Percentiles rank a stretch among this genome's conserved stretches.
Evolutionary conservation across 805 yeast species (phyloP).

Genomic region (Hagleromyces aurorensis): DNA sequence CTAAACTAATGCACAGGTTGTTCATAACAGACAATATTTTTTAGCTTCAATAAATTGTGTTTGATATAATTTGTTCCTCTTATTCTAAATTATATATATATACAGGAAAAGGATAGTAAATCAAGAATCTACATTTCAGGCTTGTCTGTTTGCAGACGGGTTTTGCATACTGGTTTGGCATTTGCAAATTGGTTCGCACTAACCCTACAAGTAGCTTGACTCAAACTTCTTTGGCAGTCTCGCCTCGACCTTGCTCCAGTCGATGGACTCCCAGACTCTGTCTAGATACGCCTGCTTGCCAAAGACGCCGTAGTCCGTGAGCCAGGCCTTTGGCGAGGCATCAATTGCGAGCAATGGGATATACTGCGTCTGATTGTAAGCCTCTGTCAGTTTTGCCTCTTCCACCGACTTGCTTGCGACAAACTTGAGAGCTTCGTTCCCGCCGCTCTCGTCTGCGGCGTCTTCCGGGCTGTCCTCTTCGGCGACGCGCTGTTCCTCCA

Average conservation of each 20-base stretch:
- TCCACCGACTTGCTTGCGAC: slow-evolving; percentile 29
- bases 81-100: too few relatives aligned
- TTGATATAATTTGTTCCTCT: too few relatives aligned
- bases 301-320: slow-evolving; percentile 69
- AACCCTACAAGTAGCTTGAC: slow-evolving; percentile 1
- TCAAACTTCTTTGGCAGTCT: slow-evolving; percentile 29
- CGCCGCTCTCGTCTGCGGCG: slow-evolving; percentile 2
- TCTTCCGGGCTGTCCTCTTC: slow-evolving; percentile 9
- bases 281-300: slow-evolving; percentile 60
- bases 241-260: slow-evolving; percentile 60
- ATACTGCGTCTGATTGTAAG: slow-evolving; percentile 24
- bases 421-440: slow-evolving; percentile 7
- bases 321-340: slow-evolving; percentile 61
- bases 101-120: too few relatives aligned
- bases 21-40: too few relatives aligned
- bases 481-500: slow-evolving; percentile 9
- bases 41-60: too few relatives aligned
- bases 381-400: slow-evolving; percentile 33
- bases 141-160: too few relatives aligned
- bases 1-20: too few relatives aligned
- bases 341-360: slow-evolving; percentile 65
- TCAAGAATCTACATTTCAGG: too few relatives aligned
- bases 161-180: too few relatives aligned
- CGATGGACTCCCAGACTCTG: slow-evolving; percentile 59
- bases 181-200: neutral